A percentile compares a stretch with the other conserved stretches of the same genome.
These are phyloP conservation scores for Tetrahymena borealis DNA, from an alignment of 73 alveolate genomes.

Conservation along the genomic window DNA sequence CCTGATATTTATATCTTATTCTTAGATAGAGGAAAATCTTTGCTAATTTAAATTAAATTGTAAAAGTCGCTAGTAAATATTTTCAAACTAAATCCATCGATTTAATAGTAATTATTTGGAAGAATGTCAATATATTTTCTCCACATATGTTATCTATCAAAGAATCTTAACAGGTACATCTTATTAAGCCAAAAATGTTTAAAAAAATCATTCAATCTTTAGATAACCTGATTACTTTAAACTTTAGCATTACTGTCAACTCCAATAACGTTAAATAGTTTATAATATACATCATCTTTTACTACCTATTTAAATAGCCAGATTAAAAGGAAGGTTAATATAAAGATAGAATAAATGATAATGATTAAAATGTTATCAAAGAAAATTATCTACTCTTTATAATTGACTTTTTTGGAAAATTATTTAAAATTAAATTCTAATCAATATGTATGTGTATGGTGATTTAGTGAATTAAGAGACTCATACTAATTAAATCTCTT, in stretches of 20 bases:
- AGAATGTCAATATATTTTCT: too few species aligned
- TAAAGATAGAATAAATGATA: too few species aligned
- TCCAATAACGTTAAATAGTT: neutral
- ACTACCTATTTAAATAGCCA: neutral
- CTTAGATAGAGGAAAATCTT: neutral
- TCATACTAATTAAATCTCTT: too few species aligned
- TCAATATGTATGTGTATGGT: too few species aligned
- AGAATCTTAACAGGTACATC: neutral
- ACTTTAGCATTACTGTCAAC: neutral
- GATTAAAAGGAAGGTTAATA: too few species aligned
- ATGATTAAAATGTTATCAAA: too few species aligned
- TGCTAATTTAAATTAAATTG: neutral
- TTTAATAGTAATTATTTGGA: too few species aligned
- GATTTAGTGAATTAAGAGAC: too few species aligned
- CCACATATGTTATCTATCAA: neutral
- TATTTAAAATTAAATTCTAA: too few species aligned
- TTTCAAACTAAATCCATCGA: too few species aligned
- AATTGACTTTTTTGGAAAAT: too few species aligned
- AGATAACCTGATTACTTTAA: neutral
- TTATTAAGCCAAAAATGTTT: neutral
- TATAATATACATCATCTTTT: neutral
- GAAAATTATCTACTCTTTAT: too few species aligned
- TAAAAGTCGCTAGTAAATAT: neutral
- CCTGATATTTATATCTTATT: neutral
- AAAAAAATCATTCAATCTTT: neutral